Evolutionary conservation across 495 filamentous ascomycete species (phyloP).

Genomic region (Penicillium macrosclerotiorum): DNA sequence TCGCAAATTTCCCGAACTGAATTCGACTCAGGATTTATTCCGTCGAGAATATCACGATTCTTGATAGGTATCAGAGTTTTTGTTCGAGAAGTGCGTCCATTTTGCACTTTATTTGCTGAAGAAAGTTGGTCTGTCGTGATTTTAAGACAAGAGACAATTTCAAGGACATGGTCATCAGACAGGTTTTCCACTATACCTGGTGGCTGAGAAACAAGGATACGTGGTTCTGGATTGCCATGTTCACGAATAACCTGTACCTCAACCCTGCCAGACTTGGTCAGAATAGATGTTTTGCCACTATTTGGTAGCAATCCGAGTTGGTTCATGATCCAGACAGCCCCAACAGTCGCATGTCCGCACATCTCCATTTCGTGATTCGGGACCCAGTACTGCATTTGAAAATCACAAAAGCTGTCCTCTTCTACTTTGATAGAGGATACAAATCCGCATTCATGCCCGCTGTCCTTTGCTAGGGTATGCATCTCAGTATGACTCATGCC

Average conservation of each 20-base stretch:
- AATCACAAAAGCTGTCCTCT: background rate
- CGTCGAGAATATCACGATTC: background rate
- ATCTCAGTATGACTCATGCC: slow-evolving; percentile 2
- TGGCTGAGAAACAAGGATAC: slow-evolving; percentile 4
- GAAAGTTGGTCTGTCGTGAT: background rate
- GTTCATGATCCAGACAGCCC: slow-evolving; percentile 10
- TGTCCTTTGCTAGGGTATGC: background rate
- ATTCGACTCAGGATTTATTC: background rate
- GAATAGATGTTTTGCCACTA: slow-evolving; percentile 1
- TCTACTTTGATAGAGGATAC: background rate
- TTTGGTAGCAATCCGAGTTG: slow-evolving; percentile 1
- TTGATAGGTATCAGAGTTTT: slow-evolving; percentile 13
- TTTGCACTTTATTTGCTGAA: slow-evolving; percentile 1
- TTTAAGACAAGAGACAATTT: slow-evolving; percentile 1
- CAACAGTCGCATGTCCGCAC: slow-evolving; percentile 14
- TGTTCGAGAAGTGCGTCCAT: background rate
- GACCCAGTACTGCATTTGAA: slow-evolving; percentile 7
- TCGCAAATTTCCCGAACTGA: slow-evolving; percentile 3
- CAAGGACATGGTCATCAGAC: background rate
- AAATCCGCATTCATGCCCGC: slow-evolving; percentile 10
- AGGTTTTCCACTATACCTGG: background rate
- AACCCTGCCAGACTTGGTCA: slow-evolving; percentile 8
- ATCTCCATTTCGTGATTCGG: slow-evolving; percentile 15
- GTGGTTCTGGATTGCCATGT: background rate
- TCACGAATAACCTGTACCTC: slow-evolving; percentile 1